Evolutionary conservation across 2,329 filamentous ascomycete genomes (phyloP).

Genomic region (Albophoma yamanashiensis): DNA sequence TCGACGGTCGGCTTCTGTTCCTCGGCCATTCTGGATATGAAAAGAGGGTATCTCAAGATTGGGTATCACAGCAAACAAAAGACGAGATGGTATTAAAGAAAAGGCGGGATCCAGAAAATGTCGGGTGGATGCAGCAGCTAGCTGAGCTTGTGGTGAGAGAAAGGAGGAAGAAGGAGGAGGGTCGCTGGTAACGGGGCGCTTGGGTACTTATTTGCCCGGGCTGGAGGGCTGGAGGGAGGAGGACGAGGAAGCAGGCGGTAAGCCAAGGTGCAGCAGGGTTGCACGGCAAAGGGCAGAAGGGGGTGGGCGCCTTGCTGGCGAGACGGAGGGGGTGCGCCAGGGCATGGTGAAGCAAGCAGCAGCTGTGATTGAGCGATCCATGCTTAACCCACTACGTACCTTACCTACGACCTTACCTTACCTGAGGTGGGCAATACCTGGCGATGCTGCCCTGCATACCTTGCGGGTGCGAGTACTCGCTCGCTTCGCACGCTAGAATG

Average conservation of each 20-base stretch:
- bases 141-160: constrained; percentile 21
- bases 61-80: constrained; percentile 42
- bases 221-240: constrained; percentile 4
- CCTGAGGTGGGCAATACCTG: no score
- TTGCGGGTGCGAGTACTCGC: no score
- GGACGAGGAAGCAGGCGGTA: background rate
- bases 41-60: constrained; percentile 29
- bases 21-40: constrained; percentile 57
- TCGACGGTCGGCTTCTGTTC: constrained; percentile 54
- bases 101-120: constrained; percentile 22
- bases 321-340: background rate
- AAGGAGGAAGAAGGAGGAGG: constrained; percentile 18
- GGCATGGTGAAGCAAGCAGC: background rate
- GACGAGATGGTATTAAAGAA: constrained; percentile 27
- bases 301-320: background rate
- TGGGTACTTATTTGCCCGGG: constrained; percentile 31
- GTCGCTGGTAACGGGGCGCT: constrained; percentile 19
- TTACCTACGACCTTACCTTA: no score
- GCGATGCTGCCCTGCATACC: no score
- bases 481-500: no score
- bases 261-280: constrained; percentile 3
- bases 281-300: constrained; percentile 3
- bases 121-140: constrained; percentile 11
- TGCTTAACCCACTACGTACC: no score
- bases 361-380: background rate